Base-by-base conservation (phyloP, 495 filamentous ascomycete genomes). In the Acidomyces sp. region DNA sequence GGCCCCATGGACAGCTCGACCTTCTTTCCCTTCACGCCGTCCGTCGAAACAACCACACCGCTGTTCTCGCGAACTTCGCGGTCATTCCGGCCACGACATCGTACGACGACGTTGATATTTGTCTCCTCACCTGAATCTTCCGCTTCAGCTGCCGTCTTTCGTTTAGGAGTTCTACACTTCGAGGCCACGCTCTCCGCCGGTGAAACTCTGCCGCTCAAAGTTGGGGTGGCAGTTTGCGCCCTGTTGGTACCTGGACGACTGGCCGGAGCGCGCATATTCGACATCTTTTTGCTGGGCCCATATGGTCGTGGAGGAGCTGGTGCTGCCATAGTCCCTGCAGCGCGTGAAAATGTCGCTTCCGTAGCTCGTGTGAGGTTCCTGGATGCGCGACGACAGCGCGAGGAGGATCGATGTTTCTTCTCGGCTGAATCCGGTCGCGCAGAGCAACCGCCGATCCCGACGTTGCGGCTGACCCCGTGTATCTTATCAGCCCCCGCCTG, bases 51-150 rank as follows among this genome's bases (percentile, higher is more conserved):
- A 0, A 93, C 87, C 2, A 96, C 85, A 13, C 82, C 82, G 47
- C 84, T 93, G 55, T 92, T 96, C 58, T 96, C 90, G 36, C 76
- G 66, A 22, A 94, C 75, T 57, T 97, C 90, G 28, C 90, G 77
- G 35, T 94, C 83, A 53, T 80, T 95, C 26, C 90, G 78, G 1
- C 88, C 92, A 29, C 90, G 74, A 63, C 90, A 97, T 44, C 90
- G 71, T 21, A 97, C 90, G 3, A 95, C 87, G 26, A 96, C 90
- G 60, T 92, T 85, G 57, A 97, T 97, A 60, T 92, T 96, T 2
- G 90, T 95, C 58, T 92, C 85, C 43, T 85, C 75, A 25, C 71
- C 72, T 18, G 69, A 68, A 36, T 80, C 85, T 68, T 65, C 90
- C 87, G 11, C 61, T 67, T 35, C 73, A 70, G 43, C 55, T 52